Conservation (phyloP, 2,329 filamentous ascomycete species). For the Ophiosphaerella korrae region DNA sequence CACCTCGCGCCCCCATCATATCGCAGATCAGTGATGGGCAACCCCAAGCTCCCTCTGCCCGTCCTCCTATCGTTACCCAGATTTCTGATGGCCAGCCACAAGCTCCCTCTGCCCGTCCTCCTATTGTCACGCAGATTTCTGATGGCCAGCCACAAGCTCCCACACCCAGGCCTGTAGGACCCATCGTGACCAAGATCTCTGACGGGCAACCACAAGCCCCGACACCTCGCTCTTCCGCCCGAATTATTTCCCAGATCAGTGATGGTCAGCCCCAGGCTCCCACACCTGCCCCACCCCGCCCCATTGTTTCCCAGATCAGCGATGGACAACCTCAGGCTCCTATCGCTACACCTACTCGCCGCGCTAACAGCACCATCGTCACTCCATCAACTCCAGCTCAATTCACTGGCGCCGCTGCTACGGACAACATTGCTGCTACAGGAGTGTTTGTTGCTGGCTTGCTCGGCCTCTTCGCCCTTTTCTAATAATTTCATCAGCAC, state of each 20-base stretch:
- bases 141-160: slow-evolving; percentile 30
- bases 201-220: slow-evolving; percentile 33
- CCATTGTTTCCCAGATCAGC: slow-evolving; percentile 29
- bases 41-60: slow-evolving; percentile 25
- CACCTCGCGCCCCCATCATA: slow-evolving; percentile 7
- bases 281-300: slow-evolving; percentile 8
- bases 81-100: slow-evolving; percentile 33
- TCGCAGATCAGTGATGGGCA: slow-evolving; percentile 15
- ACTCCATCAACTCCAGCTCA: slow-evolving; percentile 19
- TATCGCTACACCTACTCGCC: slow-evolving; percentile 5
- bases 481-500: slow-evolving; percentile 26
- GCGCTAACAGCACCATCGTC: slow-evolving; percentile 14
- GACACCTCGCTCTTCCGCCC: background rate
- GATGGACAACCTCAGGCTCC: slow-evolving; percentile 33
- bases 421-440: slow-evolving; percentile 20
- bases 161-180: slow-evolving; percentile 3
- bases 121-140: slow-evolving; percentile 27
- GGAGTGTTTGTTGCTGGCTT: slow-evolving; percentile 37
- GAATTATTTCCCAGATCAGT: slow-evolving; percentile 32
- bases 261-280: slow-evolving; percentile 37
- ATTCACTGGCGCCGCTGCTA: slow-evolving; percentile 41
- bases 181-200: slow-evolving; percentile 29
- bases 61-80: slow-evolving; percentile 21
- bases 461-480: slow-evolving; percentile 33
- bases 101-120: slow-evolving; percentile 13